Base-by-base conservation (phyloP, 495 filamentous ascomycete species). In the Chaetomidium leptoderma region DNA sequence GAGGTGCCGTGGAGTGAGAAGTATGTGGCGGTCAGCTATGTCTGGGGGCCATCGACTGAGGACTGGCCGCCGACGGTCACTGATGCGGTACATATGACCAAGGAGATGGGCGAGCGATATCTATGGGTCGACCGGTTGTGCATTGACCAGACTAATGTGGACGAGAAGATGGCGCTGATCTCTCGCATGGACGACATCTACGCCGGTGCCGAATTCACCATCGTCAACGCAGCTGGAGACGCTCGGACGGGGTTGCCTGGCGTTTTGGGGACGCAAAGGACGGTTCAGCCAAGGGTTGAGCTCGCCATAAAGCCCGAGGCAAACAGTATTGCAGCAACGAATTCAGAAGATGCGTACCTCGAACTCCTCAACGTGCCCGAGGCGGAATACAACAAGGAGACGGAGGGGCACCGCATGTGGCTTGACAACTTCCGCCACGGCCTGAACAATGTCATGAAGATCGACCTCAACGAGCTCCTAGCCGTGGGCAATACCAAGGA, bases 201-300 rank as follows among this genome's bases (percentile, higher is more conserved):
- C 33, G 45, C 21, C 8, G 39, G 23, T 29, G 63, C 59, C 0
- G 37, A 54, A 4, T 35, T 70, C 8, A 73, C 69, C 0, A 69
- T 74, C 62, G 36, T 70, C 62, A 21, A 51, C 42, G 24, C 39
- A 5, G 39, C 39, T 3, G 39, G 39, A 19, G 16, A 19, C 5
- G 39, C 39, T 7, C 4, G 39, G 39, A 19, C 16, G 6, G 39
- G 39, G 6, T 11, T 42, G n/a, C 39, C 39, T 4, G 39, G 39
- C 7, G 67, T 63, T 7, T 26, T 36, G 43, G 30, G 1, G 33
- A 26, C 32, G 32, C 23, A 8, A 29, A 26, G 21, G 29, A 42
- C 8, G 19, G n/a, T 30, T 13, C 50, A 36, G 33, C 50, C 36
- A 48, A 16, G 10, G 29, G 14, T 17, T 16, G 43, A 19, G 24